Conservation (phyloP, 768 basidiomycete genomes). For the Pleurotus cornucopiae region DNA sequence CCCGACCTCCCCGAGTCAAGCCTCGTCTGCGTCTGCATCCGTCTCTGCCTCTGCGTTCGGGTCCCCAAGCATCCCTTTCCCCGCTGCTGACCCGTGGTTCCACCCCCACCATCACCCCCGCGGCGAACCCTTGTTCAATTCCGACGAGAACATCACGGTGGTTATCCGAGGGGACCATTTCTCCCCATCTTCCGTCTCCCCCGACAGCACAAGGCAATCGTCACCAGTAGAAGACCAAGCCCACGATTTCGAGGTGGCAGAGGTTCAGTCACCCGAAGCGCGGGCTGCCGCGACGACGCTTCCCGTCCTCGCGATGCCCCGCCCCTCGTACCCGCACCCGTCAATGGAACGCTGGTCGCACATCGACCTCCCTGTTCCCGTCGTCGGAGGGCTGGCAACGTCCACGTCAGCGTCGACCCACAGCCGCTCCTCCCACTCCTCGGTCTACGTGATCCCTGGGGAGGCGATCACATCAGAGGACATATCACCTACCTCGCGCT, state of each 20-base stretch:
- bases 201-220: neutral
- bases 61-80: neutral
- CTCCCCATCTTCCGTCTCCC: neutral
- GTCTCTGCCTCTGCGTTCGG: neutral
- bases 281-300: neutral
- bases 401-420: neutral
- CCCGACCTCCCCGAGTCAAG: conserved; percentile 1
- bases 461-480: conserved; percentile 5
- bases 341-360: neutral
- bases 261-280: too few relatives aligned
- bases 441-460: conserved; percentile 3
- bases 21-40: neutral
- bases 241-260: too few relatives aligned
- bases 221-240: neutral
- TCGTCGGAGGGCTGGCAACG: too few relatives aligned
- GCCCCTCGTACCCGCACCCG: conserved; percentile 2
- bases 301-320: neutral
- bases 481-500: neutral
- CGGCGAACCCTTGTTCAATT: conserved; percentile 1
- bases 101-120: neutral
- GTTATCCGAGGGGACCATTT: conserved; percentile 5
- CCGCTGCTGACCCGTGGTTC: too few relatives aligned
- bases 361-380: neutral
- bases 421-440: neutral
- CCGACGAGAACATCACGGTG: conserved; percentile 5